These are phyloP conservation scores for Forsythia viridissima DNA, from an alignment of 257 asterid species.

Conservation along the genomic window DNA sequence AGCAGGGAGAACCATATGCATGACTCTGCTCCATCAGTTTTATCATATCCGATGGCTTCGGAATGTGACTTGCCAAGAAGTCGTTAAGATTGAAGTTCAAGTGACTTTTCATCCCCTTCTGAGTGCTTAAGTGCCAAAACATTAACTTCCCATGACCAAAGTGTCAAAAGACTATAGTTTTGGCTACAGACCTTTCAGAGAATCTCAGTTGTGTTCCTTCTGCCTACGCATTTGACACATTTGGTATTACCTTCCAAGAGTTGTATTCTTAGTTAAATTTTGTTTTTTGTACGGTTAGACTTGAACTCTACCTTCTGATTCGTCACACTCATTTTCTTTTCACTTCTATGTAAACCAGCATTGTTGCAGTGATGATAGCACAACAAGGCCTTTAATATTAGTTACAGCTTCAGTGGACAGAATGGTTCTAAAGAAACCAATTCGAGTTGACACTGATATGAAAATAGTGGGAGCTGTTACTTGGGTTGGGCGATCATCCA, in stretches of 20 bases:
- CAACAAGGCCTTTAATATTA: constrained; percentile 69
- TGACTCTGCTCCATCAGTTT: background rate
- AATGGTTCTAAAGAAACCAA: constrained; percentile 77
- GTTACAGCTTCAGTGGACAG: constrained; percentile 95
- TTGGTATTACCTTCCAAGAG: background rate
- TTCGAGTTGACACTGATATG: constrained; percentile 64
- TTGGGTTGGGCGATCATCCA: constrained; percentile 93
- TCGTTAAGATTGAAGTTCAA: background rate
- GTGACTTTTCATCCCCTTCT: background rate
- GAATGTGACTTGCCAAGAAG: background rate
- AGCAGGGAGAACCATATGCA: background rate
- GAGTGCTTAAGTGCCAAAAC: background rate
- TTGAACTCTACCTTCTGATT: background rate
- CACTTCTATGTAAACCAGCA: constrained; percentile 51
- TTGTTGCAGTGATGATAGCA: constrained; percentile 63
- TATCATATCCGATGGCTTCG: background rate
- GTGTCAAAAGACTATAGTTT: background rate
- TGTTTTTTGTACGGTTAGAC: background rate
- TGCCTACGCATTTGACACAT: background rate
- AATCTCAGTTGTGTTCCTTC: background rate
- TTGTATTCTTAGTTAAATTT: background rate
- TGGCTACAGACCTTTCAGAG: background rate
- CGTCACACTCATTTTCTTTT: background rate
- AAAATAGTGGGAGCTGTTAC: constrained; percentile 78
- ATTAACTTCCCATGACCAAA: too few species aligned